A percentile compares a stretch with the other conserved stretches of the same genome.
These are phyloP conservation scores for Boletus sp. DNA, from an alignment of 1,284 basidiomycete species.

Conservation along the genomic window DNA sequence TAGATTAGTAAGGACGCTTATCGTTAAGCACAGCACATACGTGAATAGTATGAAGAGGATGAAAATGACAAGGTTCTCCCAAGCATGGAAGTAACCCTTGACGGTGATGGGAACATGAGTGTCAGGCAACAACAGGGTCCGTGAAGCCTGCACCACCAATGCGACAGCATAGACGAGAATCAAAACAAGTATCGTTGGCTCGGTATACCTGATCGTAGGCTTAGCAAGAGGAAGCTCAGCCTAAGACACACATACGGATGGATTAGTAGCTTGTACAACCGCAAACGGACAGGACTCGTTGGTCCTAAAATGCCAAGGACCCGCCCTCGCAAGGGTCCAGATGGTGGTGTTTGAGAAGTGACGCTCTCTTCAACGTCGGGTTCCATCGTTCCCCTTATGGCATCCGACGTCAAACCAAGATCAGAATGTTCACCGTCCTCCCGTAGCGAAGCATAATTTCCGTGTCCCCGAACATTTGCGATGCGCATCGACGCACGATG, in stretches of 20 bases:
- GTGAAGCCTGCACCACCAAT: slow-evolving; percentile 77
- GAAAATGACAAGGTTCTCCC: slow-evolving; percentile 88
- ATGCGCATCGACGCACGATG: slow-evolving; percentile 77
- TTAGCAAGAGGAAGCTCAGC: slow-evolving; percentile 1
- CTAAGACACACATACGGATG: slow-evolving; percentile 49
- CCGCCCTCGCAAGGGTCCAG: slow-evolving; percentile 66
- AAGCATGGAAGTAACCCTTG: slow-evolving; percentile 77
- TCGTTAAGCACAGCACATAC: slow-evolving; percentile 42
- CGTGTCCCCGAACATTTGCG: slow-evolving; percentile 72
- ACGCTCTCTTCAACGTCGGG: slow-evolving; percentile 32
- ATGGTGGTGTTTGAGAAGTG: slow-evolving; percentile 26
- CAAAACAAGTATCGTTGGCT: slow-evolving; percentile 78
- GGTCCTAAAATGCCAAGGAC: slow-evolving; percentile 79
- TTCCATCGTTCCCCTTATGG: slow-evolving; percentile 29
- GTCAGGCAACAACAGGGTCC: slow-evolving; percentile 46
- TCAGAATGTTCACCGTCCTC: slow-evolving; percentile 45
- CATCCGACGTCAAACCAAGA: slow-evolving; percentile 6
- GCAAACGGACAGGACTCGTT: slow-evolving; percentile 56
- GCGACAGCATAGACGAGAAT: slow-evolving; percentile 86
- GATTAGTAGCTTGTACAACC: slow-evolving; percentile 65
- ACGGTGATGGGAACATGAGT: slow-evolving; percentile 43
- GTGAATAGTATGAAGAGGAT: slow-evolving; percentile 84
- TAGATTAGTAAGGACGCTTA: neutral
- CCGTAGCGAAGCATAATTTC: slow-evolving; percentile 52
- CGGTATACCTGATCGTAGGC: slow-evolving; percentile 64